Evolutionary conservation across 2,329 filamentous ascomycete genomes (phyloP).

Genomic region (Endoconidiophora laricicola): DNA sequence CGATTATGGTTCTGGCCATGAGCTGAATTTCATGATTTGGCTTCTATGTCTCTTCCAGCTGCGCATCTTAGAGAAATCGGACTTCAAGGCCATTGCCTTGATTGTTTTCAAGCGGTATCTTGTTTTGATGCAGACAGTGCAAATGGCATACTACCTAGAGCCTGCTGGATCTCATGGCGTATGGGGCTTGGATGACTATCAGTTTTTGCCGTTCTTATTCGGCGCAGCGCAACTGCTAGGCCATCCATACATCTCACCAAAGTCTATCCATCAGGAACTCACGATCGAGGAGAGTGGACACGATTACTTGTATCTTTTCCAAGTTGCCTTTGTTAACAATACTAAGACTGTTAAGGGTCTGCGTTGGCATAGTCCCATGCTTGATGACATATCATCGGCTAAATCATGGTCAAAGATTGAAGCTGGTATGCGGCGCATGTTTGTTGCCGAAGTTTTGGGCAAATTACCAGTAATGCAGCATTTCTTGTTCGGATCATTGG

Average conservation of each 20-base stretch:
- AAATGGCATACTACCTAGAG: conserved; percentile 89
- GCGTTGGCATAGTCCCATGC: conserved; percentile 94
- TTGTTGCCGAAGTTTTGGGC: conserved; percentile 75
- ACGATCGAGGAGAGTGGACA: conserved; percentile 70
- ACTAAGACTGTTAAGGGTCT: conserved; percentile 92
- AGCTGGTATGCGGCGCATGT: conserved; percentile 92
- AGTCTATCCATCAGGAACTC: conserved; percentile 73
- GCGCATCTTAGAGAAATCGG: conserved; percentile 39
- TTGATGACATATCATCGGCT: conserved; percentile 87
- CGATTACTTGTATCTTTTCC: conserved; percentile 81
- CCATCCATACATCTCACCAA: conserved; percentile 64
- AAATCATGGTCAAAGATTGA: conserved; percentile 88
- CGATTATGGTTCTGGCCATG: conserved; percentile 94
- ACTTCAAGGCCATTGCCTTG: conserved; percentile 62
- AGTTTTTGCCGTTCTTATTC: conserved; percentile 90
- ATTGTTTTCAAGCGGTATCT: conserved; percentile 72
- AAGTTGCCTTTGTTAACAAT: conserved; percentile 85
- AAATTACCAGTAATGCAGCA: conserved; percentile 98
- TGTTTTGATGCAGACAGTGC: conserved; percentile 68
- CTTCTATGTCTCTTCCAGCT: conserved; percentile 84
- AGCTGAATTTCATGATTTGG: conserved; percentile 95
- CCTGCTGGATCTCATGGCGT: conserved; percentile 94
- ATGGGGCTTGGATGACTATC: conserved; percentile 95
- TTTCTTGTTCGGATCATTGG: conserved; percentile 77
- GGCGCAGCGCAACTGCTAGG: conserved; percentile 78